Evolutionary conservation across 805 yeast species (phyloP), one percentile per base, ranked within the genome.

Genomic region (Candida sakaeoensis): DNA sequence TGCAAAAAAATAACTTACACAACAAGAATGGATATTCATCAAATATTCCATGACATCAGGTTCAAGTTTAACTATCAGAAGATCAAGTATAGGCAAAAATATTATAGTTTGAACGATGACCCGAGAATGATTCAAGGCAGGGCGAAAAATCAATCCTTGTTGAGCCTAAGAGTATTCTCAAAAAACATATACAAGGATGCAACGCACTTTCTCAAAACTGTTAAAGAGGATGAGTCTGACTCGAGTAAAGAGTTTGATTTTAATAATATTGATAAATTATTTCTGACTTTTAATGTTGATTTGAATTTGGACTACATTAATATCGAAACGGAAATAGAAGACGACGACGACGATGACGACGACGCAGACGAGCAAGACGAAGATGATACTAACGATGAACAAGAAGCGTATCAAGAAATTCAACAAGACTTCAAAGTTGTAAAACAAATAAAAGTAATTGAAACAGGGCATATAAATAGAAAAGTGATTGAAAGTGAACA

Each of bases 141-240:
- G 42, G 56, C 63, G 38, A 49, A 55, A 14, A 52, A 64, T 41
- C 60, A 57, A 39, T 58, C 52, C 10, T 53, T 72, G 21, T 37
- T 65, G 24, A 58, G 75, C 4, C 60, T 72, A 46, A 51, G 78
- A 40, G 59, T 69, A 0, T 51, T 50, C 33, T 66, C 68, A 10
- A 50, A 53, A 15, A 68, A 61, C 36, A 53, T 51, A 42, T 67
- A 65, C 44, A 28, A 48, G 14, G 47, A 59, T 10, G 49, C 47
- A 18, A 56, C 57, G 7, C 71, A 68, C 3, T 64, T 61, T 45
- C 65, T 60, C 37, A 51, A 65, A 36, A 52, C 53, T 10, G 36
- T 57, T 34, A 10, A 23, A 53, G 38, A 34, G 36, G 41, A 9
- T 37, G 30, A 39, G 8, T 28, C 23, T 15, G 44, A 28, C n/a